Evolutionary conservation across 805 yeast genomes (phyloP).

Genomic region (Kuraishia borneana): DNA sequence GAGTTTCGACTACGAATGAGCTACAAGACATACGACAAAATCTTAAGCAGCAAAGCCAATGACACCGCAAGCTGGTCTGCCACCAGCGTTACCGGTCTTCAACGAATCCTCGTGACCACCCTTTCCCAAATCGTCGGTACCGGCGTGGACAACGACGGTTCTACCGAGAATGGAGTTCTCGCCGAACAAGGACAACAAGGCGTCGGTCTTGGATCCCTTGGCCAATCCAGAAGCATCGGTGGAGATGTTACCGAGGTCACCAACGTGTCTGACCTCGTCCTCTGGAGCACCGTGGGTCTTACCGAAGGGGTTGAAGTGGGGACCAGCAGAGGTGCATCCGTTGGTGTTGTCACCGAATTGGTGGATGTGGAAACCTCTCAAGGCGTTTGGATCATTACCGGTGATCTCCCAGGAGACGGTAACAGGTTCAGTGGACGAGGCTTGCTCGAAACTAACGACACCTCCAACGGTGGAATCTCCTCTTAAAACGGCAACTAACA

Average conservation of each 20-base stretch:
- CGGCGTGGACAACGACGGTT: slow-evolving; percentile 90
- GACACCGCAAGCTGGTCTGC: slow-evolving; percentile 98
- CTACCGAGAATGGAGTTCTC: slow-evolving; percentile 85
- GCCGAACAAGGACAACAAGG: slow-evolving; percentile 71
- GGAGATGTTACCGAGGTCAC: slow-evolving; percentile 91
- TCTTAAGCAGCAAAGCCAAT: slow-evolving; percentile 58
- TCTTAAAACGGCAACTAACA: slow-evolving; percentile 82
- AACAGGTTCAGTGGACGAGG: slow-evolving; percentile 69
- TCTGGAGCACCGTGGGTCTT: slow-evolving; percentile 90
- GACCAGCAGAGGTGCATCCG: slow-evolving; percentile 98
- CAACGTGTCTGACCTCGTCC: slow-evolving; percentile 75
- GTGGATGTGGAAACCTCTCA: slow-evolving; percentile 97
- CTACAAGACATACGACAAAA: background rate
- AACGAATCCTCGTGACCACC: slow-evolving; percentile 87
- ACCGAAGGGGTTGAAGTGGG: slow-evolving; percentile 88
- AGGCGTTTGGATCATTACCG: slow-evolving; percentile 82
- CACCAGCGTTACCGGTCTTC: slow-evolving; percentile 97
- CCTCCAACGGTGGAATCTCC: slow-evolving; percentile 92
- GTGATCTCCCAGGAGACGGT: slow-evolving; percentile 78
- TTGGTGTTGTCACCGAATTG: slow-evolving; percentile 98
- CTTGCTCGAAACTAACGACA: slow-evolving; percentile 78
- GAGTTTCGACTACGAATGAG: slow-evolving; percentile 7
- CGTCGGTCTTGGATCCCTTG: slow-evolving; percentile 78
- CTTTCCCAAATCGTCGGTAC: slow-evolving; percentile 88
- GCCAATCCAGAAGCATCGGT: slow-evolving; percentile 87